Base-by-base conservation (phyloP, 805 yeast species). In the Wickerhamiella hasegawae region DNA sequence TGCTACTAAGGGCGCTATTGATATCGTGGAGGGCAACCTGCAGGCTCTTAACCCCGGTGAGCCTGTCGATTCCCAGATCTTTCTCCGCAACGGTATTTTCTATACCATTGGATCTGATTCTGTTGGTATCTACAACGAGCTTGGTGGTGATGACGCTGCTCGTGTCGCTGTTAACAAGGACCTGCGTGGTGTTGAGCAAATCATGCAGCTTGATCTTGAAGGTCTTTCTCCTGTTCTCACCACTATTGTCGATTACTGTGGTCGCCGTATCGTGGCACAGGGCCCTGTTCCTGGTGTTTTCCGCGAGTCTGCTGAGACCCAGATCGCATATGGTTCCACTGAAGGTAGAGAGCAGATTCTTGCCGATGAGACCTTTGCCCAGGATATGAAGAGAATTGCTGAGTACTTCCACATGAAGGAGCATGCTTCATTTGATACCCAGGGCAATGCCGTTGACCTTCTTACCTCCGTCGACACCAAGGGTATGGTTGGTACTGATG, bases 231-330 rank as follows among this genome's bases (percentile, higher is more conserved):
- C 77, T 34, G 63, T 87, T 40, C 70, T 81, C 47, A 80, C 96
- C 3, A 68, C 85, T n/a, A 67, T 84, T 39, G 81, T 87, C 37
- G 97, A 87, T 56, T 87, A 71, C 59, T 73, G 80, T 51, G 98
- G 97, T 41, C 76, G 73, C 48, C 71, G 97, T 55, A 64, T 87
- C 25, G 68, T 87, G 26, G 82, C 93, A 54, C 97, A 87, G 61
- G 81, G 94, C 11, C 94, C 95, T 10, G 93, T 87, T 30, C 98
- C 98, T 12, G 97, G 97, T 40, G 71, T 79, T 38, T 76, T 79
- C 55, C 62, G 69, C 36, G 57, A 57, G 40, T 46, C 56, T 8
- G 58, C 60, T 48, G 46, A 46, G 39, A 56, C 64, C 38, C 71
- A 68, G 49, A 79, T 83, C 33, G 66, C 64, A 8, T 82, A 85